Evolutionary conservation across 2,329 filamentous ascomycete genomes (phyloP).

Genomic region (Aspergillus sp.): DNA sequence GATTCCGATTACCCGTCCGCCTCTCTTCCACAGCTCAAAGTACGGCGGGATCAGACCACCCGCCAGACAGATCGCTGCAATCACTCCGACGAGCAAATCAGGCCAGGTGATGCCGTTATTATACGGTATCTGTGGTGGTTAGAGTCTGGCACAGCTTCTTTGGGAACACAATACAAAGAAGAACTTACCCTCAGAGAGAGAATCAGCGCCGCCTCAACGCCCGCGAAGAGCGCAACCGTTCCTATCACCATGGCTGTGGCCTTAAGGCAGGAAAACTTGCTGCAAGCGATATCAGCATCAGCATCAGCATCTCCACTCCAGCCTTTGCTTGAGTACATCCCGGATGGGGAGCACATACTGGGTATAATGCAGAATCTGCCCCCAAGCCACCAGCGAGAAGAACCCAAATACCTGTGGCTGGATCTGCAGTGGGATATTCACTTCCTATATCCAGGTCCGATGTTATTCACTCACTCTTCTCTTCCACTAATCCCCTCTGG

Average conservation of each 20-base stretch:
- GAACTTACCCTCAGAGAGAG: constrained; percentile 57
- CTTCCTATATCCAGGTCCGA: constrained; percentile 45
- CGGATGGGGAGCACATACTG: constrained; percentile 39
- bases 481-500: neutral
- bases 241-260: constrained; percentile 48
- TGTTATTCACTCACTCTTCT: neutral
- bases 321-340: neutral
- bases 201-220: constrained; percentile 61
- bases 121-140: constrained; percentile 56
- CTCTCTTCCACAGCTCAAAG: constrained; percentile 64
- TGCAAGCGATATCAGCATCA: constrained; percentile 20
- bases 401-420: constrained; percentile 59
- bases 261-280: constrained; percentile 51
- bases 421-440: constrained; percentile 59
- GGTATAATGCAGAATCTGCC: constrained; percentile 57
- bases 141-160: neutral
- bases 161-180: neutral
- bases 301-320: neutral
- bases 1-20: constrained; percentile 65
- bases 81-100: constrained; percentile 60
- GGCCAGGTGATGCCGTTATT: constrained; percentile 58
- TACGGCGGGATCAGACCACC: constrained; percentile 64
- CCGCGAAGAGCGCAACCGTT: constrained; percentile 53
- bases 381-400: constrained; percentile 57
- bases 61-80: constrained; percentile 62